Evolutionary conservation across 2,329 filamentous ascomycete species (phyloP), one percentile per base, ranked within the genome.

Genomic region (Colletotrichum nymphaeae): DNA sequence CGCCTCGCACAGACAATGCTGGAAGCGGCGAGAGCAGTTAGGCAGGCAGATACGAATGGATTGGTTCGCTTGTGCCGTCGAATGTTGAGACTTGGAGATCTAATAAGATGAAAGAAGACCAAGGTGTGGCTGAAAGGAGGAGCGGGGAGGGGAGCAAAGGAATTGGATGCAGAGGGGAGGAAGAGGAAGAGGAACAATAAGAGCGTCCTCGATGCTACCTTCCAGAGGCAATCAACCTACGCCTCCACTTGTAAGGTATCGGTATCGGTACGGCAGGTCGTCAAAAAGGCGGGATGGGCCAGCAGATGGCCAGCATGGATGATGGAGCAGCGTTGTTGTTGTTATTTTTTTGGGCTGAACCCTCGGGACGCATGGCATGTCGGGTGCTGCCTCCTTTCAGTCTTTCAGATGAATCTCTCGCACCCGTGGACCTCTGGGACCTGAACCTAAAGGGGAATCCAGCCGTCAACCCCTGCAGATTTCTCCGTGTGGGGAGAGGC

Each of bases 391-490:
- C 67, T 73, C 70, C 60, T 73, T 73, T 73, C 70, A 73, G 62
- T 62, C 60, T 69, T 73, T 73, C 70, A 65, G 60, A 60, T 37
- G 70, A 73, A 65, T 66, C 46, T 66, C 46, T 60, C 56, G 42
- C 42, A 24, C 46, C 67, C 56, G 60, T 42, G 37, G 32, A 12
- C 37, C 6, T 16, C 37, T 42, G 37, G 37, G 37, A 42, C 16
- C 37, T 49, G 42, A 49, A 70, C 70, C 67, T 30, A 53, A 70
- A 52, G n/a, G 59, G 70, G 70, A 64, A 73, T 66, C 35, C 70
- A 69, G 67, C 67, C 24, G 46, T 70, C 67, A 73, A 24, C 70
- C 70, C 70, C 70, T 71, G 70, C 70, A 73, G 70, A 73, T 73
- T 73, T 63, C 67, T 73, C 70, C 67, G 60, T 73, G 67, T 73